Conservation (phyloP, 306 rosid species). For the Inga leiocalycina region DNA sequence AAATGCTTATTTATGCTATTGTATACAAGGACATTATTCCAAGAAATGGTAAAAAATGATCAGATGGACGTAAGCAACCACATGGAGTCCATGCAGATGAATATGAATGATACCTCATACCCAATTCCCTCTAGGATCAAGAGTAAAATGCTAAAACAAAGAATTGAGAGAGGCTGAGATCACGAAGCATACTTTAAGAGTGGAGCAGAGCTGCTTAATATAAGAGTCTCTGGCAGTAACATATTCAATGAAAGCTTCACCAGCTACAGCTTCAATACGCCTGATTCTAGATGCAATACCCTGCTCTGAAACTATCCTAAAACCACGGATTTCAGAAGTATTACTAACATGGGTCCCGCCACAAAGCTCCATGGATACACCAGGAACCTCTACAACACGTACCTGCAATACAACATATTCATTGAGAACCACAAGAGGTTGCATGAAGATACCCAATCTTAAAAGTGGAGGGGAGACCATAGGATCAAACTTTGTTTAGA, state of each 20-base stretch:
- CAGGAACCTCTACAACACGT: conserved; percentile 96
- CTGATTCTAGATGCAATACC: conserved; percentile 95
- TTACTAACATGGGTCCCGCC: conserved; percentile 92
- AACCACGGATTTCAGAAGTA: conserved; percentile 94
- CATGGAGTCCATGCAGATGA: conserved; percentile 1
- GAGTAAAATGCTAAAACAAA: conserved; percentile 11
- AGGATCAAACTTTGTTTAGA: conserved; percentile 22
- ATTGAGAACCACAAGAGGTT: conserved; percentile 23
- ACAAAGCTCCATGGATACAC: conserved; percentile 96
- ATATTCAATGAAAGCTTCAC: conserved; percentile 89
- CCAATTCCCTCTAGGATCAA: neutral
- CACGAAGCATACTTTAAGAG: conserved; percentile 71
- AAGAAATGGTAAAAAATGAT: conserved; percentile 15
- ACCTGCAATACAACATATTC: conserved; percentile 62
- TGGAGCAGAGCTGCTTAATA: conserved; percentile 77
- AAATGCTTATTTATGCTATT: neutral
- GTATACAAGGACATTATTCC: neutral
- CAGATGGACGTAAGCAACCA: conserved; percentile 9
- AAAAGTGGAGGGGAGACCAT: conserved; percentile 8
- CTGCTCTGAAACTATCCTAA: conserved; percentile 90
- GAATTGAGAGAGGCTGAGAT: conserved; percentile 22
- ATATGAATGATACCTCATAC: conserved; percentile 16
- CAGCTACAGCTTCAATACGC: conserved; percentile 97
- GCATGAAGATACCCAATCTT: conserved; percentile 1
- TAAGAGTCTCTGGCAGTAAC: conserved; percentile 78